Conservation (phyloP, 1,139 yeast genomes). For the Pneumocystis wakefieldiae region DNA sequence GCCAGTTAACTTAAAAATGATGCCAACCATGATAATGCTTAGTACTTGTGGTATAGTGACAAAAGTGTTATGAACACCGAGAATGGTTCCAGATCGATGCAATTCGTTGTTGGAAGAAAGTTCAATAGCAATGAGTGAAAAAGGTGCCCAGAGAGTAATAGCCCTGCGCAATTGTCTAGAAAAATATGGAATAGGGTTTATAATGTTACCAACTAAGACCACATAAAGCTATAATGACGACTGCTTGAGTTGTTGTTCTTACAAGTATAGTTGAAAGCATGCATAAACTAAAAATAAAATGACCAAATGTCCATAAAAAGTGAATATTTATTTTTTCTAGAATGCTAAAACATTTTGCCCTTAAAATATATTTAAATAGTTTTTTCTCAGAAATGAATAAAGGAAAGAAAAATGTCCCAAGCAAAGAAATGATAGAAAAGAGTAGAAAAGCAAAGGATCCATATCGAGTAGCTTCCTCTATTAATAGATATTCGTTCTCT, state of each 20-base stretch:
- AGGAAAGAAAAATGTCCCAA: slow-evolving; percentile 30
- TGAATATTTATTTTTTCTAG: slow-evolving; percentile 22
- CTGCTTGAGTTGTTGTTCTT: slow-evolving; percentile 26
- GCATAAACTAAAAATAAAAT: slow-evolving; percentile 28
- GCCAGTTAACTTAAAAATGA: slow-evolving; percentile 23
- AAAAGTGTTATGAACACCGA: slow-evolving; percentile 36
- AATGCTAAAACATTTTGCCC: slow-evolving; percentile 1
- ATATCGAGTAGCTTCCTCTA: slow-evolving; percentile 29
- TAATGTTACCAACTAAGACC: slow-evolving; percentile 34
- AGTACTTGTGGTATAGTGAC: slow-evolving; percentile 37
- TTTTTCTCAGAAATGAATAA: slow-evolving; percentile 19
- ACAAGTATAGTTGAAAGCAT: slow-evolving; percentile 31
- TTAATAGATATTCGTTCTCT: slow-evolving; percentile 17
- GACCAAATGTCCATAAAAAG: slow-evolving; percentile 31
- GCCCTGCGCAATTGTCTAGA: slow-evolving; percentile 14
- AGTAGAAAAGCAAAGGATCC: slow-evolving; percentile 32
- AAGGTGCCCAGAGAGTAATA: slow-evolving; percentile 38
- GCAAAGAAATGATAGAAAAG: slow-evolving; percentile 31
- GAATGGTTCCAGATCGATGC: slow-evolving; percentile 34
- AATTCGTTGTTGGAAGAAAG: slow-evolving; percentile 26
- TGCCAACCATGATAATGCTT: slow-evolving; percentile 30
- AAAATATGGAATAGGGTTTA: background rate
- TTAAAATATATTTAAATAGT: background rate
- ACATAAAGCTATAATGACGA: slow-evolving; percentile 29
- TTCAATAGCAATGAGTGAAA: slow-evolving; percentile 35